phyloP scores from a whole-genome alignment of 108 stramenopile species.

The Craspedostauros australis region DNA sequence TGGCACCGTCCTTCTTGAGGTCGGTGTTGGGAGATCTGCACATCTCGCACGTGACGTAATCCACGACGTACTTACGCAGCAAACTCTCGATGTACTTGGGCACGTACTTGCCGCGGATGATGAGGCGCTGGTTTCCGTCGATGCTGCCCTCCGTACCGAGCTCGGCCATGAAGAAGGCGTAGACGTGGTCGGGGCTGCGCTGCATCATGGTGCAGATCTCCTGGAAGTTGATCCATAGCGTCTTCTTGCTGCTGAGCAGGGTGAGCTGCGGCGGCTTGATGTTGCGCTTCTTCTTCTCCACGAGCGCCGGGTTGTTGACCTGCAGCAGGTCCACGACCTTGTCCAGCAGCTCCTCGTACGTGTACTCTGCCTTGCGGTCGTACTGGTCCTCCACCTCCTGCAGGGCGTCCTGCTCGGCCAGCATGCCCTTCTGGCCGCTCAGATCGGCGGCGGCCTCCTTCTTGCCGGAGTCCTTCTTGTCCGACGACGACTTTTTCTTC shows the following conservation, averaged over 20 bases:
- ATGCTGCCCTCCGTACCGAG: constrained; percentile 97
- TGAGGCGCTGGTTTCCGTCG: constrained; percentile 97
- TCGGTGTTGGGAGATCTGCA: constrained; percentile 96
- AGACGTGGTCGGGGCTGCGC: constrained; percentile 94
- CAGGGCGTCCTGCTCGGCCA: constrained; percentile 54
- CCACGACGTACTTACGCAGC: constrained; percentile 97
- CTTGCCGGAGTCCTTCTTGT: constrained; percentile 15
- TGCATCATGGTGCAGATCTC: constrained; percentile 99
- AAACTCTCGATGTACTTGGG: constrained; percentile 98
- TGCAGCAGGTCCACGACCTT: constrained; percentile 85
- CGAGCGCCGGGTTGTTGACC: constrained; percentile 94
- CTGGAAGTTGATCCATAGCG: constrained; percentile 98
- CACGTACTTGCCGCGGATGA: constrained; percentile 95
- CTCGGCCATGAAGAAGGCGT: constrained; percentile 99
- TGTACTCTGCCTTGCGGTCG: constrained; percentile 82
- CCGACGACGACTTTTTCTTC: constrained; percentile 73
- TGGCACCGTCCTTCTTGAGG: constrained; percentile 84
- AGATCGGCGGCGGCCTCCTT: constrained; percentile 19
- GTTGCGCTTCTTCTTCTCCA: constrained; percentile 95
- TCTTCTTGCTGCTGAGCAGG: constrained; percentile 91
- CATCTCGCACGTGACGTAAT: constrained; percentile 99
- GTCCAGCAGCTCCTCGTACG: constrained; percentile 85
- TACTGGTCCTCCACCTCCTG: constrained; percentile 64
- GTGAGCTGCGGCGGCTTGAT: constrained; percentile 98
- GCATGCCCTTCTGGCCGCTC: constrained; percentile 51